Evolutionary conservation across 2,329 filamentous ascomycete genomes (phyloP).

Genomic region (Domatiomyces catenatus): DNA sequence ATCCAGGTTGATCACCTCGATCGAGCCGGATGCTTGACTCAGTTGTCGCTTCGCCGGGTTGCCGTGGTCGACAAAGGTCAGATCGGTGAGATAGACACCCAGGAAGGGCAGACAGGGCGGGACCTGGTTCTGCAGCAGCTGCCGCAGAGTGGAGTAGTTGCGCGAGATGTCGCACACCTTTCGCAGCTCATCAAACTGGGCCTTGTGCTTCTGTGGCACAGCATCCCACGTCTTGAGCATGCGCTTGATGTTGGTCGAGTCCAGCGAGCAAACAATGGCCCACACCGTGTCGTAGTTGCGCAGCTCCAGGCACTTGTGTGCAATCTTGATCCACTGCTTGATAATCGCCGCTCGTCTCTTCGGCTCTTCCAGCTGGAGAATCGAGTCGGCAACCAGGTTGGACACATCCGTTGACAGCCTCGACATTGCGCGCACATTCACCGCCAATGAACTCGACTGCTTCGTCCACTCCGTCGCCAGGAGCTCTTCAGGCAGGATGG

Average conservation of each 20-base stretch:
- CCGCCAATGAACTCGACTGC: slow-evolving; percentile 59
- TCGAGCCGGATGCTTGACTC: slow-evolving; percentile 45
- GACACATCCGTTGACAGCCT: slow-evolving; percentile 81
- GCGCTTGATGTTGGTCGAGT: slow-evolving; percentile 78
- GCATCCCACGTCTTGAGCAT: slow-evolving; percentile 84
- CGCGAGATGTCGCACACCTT: slow-evolving; percentile 75
- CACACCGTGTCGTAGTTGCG: slow-evolving; percentile 95
- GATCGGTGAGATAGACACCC: slow-evolving; percentile 87
- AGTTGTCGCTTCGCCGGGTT: slow-evolving; percentile 75
- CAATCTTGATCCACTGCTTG: slow-evolving; percentile 98
- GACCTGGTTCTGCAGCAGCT: slow-evolving; percentile 67
- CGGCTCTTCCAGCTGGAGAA: slow-evolving; percentile 71
- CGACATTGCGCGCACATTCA: slow-evolving; percentile 90
- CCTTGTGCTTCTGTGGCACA: slow-evolving; percentile 69
- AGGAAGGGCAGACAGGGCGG: slow-evolving; percentile 90
- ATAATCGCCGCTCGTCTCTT: slow-evolving; percentile 84
- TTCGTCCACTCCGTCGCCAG: slow-evolving; percentile 90
- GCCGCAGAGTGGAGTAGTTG: slow-evolving; percentile 78
- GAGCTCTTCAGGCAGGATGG: slow-evolving; percentile 82
- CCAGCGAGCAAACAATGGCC: slow-evolving; percentile 89
- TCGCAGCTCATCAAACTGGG: slow-evolving; percentile 62
- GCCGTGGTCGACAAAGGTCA: slow-evolving; percentile 90
- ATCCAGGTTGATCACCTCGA: slow-evolving; percentile 90
- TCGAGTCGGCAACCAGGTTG: slow-evolving; percentile 83
- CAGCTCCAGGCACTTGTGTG: slow-evolving; percentile 67